Base-by-base conservation (phyloP, 768 basidiomycete species). In the Obba rivulosa region DNA sequence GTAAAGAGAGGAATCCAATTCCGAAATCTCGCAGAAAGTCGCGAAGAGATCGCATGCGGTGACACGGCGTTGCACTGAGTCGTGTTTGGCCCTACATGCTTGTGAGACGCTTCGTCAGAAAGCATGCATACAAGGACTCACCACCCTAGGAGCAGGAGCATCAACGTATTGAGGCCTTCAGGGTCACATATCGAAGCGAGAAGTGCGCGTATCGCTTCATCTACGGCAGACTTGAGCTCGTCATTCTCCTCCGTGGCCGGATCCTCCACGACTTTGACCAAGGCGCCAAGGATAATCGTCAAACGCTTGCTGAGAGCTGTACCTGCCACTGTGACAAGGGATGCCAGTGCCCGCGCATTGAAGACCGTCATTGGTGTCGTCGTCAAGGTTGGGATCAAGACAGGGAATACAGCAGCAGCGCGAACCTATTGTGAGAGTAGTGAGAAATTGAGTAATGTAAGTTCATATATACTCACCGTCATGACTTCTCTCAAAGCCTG, bases 401-500 rank as follows among this genome's bases (percentile, higher is more conserved):
- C 89, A 0, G 96, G 96, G 89, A 98, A 98, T 34, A 98, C 93
- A 9, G 89, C 92, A 35, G 85, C 77, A 13, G 95, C 91, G 34
- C 94, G 91, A 57, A 97, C 89, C 88, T 93, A 63, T 46, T 44
- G n/a, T n/a, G n/a, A n/a, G 46, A 28, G 18, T 8, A 20, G 24
- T 18, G 5, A 41, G n/a, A 18, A 37, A 11, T 24, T 8, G 18
- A 23, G 24, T 39, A 22, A 31, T 10, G 14, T 34, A n/a, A 10
- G 40, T 8, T 2, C 24, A 39, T 31, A 45, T 23, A 3, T 25
- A 2, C 3, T 71, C 66, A 92, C 92, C 55, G 78, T 83, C 89
- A 95, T 95, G 56, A 98, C 92, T 71, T 98, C 95, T 48, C 77
- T 83, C 34, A 98, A 71, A 0, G 96, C 96, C 60, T 93, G 85